These are phyloP conservation scores for Trypanosoma melophagium DNA, from an alignment of 208 protist genomes.

Conservation along the genomic window DNA sequence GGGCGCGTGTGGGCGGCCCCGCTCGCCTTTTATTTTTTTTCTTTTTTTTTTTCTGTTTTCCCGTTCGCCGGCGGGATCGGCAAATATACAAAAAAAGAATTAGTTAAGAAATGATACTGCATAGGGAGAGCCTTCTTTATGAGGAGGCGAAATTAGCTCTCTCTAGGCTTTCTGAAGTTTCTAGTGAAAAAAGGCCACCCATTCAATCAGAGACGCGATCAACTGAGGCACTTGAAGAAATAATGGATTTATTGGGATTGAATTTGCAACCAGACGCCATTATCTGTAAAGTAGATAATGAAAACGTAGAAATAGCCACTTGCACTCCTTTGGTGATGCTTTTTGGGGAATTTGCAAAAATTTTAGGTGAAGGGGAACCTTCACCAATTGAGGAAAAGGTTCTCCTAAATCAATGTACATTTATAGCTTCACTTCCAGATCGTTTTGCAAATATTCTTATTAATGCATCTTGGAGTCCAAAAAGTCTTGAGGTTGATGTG, in stretches of 20 bases:
- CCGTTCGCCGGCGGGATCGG: background rate
- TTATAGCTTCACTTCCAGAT: constrained; percentile 27
- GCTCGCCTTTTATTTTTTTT: constrained; percentile 28
- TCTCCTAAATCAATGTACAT: constrained; percentile 17
- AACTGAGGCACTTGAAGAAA: constrained; percentile 14
- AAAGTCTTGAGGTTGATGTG: constrained; percentile 12
- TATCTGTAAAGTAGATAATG: background rate
- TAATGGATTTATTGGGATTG: constrained; percentile 21
- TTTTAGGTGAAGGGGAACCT: constrained; percentile 5
- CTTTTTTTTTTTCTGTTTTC: constrained; percentile 12
- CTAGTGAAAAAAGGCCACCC: background rate
- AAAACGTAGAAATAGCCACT: constrained; percentile 8
- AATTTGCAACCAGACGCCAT: constrained; percentile 11
- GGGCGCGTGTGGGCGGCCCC: background rate
- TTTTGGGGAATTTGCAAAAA: constrained; percentile 19
- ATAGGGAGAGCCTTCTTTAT: background rate
- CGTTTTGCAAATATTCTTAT: constrained; percentile 18
- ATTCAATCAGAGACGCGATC: background rate
- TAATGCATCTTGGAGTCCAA: background rate
- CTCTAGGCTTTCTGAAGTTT: background rate
- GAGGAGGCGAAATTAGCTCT: constrained; percentile 2
- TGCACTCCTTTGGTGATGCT: constrained; percentile 22
- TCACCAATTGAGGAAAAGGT: constrained; percentile 18
- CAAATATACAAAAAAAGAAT: background rate
- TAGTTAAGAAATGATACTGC: no score